Evolutionary conservation across 495 filamentous ascomycete species (phyloP), one percentile per base, ranked within the genome.

Genomic region (Lophiotrema nucula): DNA sequence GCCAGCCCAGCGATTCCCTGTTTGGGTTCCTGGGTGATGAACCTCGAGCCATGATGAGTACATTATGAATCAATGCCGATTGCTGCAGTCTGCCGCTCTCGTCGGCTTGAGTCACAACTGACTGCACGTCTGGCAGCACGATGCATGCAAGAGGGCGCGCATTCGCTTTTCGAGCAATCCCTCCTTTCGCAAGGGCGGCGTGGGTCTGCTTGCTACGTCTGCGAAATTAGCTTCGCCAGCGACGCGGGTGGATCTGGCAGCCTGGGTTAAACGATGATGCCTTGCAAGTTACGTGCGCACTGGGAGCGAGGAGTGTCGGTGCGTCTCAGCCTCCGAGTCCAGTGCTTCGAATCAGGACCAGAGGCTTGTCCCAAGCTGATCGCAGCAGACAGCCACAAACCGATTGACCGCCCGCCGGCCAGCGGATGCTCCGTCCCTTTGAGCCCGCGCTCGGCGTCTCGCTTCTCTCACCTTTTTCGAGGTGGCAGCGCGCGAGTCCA

Each of bases 211-310:
- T 15, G 31, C 15, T 15, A 15, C 15, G 31, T 8, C 8, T 15
- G 8, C 31, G 31, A 8, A 35, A 35, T 35, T 35, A 35, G 8
- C 8, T 8, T 35, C 8, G 31, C 8, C 31, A 15, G 8, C 31
- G 31, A n/a, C n/a, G n/a, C n/a, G n/a, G n/a, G n/a, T n/a, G n/a
- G n/a, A n/a, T n/a, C n/a, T n/a, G n/a, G n/a, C n/a, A n/a, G n/a
- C n/a, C n/a, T n/a, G n/a, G n/a, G n/a, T n/a, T n/a, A n/a, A n/a
- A n/a, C n/a, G n/a, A n/a, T n/a, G n/a, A n/a, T n/a, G n/a, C n/a
- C n/a, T n/a, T n/a, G n/a, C n/a, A n/a, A n/a, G n/a, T n/a, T n/a
- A 53, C 49, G 49, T 53, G 49, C 37, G 49, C 49, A 47, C 31
- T 35, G 31, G 31, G 31, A 8, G 31, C 8, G 31, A 8, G 8